Evolutionary conservation across 2,329 filamentous ascomycete genomes (phyloP), one percentile per base, ranked within the genome.

Genomic region (Microsporum canis): DNA sequence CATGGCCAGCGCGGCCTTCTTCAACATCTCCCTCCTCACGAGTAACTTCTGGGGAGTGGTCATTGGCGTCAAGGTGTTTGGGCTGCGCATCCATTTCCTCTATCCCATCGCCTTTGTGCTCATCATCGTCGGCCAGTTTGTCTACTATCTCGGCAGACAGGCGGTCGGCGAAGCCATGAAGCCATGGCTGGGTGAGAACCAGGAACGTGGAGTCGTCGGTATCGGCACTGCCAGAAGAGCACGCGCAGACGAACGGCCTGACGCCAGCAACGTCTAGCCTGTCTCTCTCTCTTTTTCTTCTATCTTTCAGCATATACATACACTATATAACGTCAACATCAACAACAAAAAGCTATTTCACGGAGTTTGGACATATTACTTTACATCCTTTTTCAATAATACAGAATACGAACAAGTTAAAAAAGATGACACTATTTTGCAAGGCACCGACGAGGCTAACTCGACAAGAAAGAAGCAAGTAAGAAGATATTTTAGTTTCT

Each of bases 1-100:
- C 66, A 88, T 97, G 78, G 88, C 88, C 33, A 88, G 84, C 14
- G 94, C 94, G 2, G 92, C 91, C 23, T 96, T 99, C 77, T 95
- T 96, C 79, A 95, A 99, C 75, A 95, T 97, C 69, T 92, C 88
- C 5, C 79, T 99, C 66, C 80, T 99, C 63, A 97, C 94, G 1
- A 89, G 86, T 68, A 96, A 95, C 76, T 97, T 97, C 78, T 99
- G 94, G 94, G 91, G 91, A 66, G 88, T 95, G 64, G 88, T 95
- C 66, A 92, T 99, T 68, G 94, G 94, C 57, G 84, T 95, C 67
- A 82, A 86, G 71, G 88, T 97, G 57, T 95, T 99, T 70, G 84
- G 87, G 51, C 83, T 88, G 68, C 75, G 75, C 45, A 84, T 99
- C 62, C 88, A 96, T 76, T 96, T 84, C 80, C 59, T 60, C 47